A percentile compares a stretch with the other conserved stretches of the same genome.
phyloP scores from a whole-genome alignment of 768 basidiomycete species.

The Agaricus sinodeliciosus region DNA sequence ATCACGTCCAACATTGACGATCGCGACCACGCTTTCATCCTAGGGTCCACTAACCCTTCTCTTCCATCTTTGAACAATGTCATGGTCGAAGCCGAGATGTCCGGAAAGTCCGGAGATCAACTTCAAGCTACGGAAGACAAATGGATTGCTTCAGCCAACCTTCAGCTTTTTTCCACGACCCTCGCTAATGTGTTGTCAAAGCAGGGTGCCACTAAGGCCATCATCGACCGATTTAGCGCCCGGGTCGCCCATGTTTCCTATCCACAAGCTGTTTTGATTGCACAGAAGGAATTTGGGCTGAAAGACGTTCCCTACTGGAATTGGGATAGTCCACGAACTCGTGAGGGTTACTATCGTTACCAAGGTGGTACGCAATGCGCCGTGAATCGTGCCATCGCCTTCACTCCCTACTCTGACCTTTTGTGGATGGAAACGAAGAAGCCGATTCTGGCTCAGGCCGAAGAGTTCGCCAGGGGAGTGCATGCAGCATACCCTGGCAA shows the following conservation, averaged over 20 bases:
- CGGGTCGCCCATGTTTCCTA: constrained; percentile 66
- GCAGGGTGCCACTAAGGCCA: constrained; percentile 43
- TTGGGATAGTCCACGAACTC: constrained; percentile 91
- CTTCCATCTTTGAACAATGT: constrained; percentile 65
- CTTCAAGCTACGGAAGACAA: constrained; percentile 86
- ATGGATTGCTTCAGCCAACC: constrained; percentile 74
- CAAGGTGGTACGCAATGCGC: constrained; percentile 96
- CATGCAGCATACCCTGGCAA: constrained; percentile 77
- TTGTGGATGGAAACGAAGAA: constrained; percentile 98
- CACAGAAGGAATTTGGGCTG: constrained; percentile 73
- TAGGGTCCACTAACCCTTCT: constrained; percentile 78
- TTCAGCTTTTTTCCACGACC: constrained; percentile 71
- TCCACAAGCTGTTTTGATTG: constrained; percentile 62
- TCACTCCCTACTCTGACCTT: constrained; percentile 89
- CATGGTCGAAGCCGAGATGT: constrained; percentile 80
- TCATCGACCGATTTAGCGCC: constrained; percentile 54
- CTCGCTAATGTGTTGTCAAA: constrained; percentile 62
- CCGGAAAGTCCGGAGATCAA: constrained; percentile 71
- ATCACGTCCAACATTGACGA: constrained; percentile 95
- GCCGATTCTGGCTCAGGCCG: constrained; percentile 87
- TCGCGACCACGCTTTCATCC: constrained; percentile 96
- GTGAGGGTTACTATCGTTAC: constrained; percentile 96
- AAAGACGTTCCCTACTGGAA: constrained; percentile 79
- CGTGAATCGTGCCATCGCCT: constrained; percentile 85
- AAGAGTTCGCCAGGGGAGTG: constrained; percentile 88